These are phyloP conservation scores for Lactarius psammicola DNA, from an alignment of 768 basidiomycete genomes.

Conservation along the genomic window DNA sequence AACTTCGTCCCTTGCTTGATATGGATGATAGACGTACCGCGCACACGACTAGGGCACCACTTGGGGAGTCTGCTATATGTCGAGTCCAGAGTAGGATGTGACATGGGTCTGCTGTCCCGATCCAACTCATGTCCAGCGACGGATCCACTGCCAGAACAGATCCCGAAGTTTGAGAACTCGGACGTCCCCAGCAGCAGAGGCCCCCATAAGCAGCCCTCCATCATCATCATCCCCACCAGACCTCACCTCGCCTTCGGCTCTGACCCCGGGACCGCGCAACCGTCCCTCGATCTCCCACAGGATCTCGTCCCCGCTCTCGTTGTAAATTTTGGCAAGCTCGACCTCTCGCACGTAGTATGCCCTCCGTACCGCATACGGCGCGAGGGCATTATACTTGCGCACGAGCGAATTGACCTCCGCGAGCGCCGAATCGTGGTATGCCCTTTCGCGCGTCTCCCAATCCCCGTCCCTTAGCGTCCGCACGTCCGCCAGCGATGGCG, in stretches of 20 bases:
- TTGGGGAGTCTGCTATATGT: neutral
- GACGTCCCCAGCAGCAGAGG: neutral
- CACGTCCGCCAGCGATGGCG: slow-evolving; percentile 38
- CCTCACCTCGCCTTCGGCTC: neutral
- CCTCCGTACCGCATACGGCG: slow-evolving; percentile 74
- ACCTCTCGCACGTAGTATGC: slow-evolving; percentile 52
- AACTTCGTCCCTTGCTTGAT: neutral
- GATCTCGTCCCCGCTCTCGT: slow-evolving; percentile 53
- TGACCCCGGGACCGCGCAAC: neutral
- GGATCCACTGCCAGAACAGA: slow-evolving; percentile 14
- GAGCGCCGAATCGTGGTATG: slow-evolving; percentile 68
- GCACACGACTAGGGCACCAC: neutral
- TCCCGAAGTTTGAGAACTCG: slow-evolving; percentile 1
- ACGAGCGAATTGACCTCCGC: slow-evolving; percentile 72
- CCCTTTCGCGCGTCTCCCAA: slow-evolving; percentile 67
- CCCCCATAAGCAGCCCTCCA: neutral
- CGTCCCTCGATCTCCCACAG: slow-evolving; percentile 39
- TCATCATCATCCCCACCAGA: slow-evolving; percentile 11
- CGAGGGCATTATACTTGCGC: slow-evolving; percentile 75
- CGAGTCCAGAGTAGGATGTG: neutral
- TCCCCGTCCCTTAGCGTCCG: slow-evolving; percentile 54
- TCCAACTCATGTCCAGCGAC: neutral
- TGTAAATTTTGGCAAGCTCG: slow-evolving; percentile 58
- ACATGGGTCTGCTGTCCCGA: neutral
- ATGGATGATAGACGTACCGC: neutral